Evolutionary conservation across 495 filamentous ascomycete genomes (phyloP).

Genomic region (Podospora bellae-mahoneyi): DNA sequence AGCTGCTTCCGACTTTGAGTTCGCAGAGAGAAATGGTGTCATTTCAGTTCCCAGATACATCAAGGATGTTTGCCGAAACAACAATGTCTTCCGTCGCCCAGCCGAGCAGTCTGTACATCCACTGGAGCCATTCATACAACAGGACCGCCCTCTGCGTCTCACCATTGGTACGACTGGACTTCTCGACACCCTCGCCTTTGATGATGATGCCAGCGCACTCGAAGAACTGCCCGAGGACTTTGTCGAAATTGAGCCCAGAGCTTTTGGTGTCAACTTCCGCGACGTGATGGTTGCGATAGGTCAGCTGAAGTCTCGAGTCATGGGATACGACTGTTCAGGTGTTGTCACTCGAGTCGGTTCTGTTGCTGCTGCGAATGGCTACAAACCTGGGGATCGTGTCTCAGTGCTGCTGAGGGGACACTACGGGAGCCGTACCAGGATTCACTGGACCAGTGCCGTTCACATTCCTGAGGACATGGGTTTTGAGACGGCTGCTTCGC

Average conservation of each 20-base stretch:
- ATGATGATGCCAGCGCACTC: conserved; percentile 25
- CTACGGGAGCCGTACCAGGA: conserved; percentile 19
- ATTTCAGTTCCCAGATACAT: conserved; percentile 32
- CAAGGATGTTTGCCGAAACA: conserved; percentile 35
- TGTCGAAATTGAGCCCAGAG: conserved; percentile 43
- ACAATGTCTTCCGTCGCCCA: conserved; percentile 21
- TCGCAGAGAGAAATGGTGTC: conserved; percentile 26
- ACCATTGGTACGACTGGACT: conserved; percentile 33
- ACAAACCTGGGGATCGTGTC: conserved; percentile 49
- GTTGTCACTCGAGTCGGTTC: conserved; percentile 53
- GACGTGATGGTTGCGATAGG: conserved; percentile 55
- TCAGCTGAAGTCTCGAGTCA: conserved; percentile 34
- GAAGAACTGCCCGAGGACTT: conserved; percentile 26
- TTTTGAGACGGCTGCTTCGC: conserved; percentile 48
- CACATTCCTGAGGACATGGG: conserved; percentile 47
- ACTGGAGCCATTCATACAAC: conserved; percentile 30
- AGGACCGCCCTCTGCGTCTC: conserved; percentile 30
- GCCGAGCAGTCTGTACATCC: not conserved
- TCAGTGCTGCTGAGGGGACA: conserved; percentile 35
- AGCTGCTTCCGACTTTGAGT: conserved; percentile 28
- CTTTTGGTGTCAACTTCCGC: conserved; percentile 43
- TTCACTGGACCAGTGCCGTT: conserved; percentile 25
- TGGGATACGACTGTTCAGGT: conserved; percentile 47
- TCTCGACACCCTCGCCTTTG: conserved; percentile 34
- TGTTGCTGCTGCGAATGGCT: conserved; percentile 37